Conservation (phyloP, 208 protist genomes). For the Naegleria gruberi region DNA sequence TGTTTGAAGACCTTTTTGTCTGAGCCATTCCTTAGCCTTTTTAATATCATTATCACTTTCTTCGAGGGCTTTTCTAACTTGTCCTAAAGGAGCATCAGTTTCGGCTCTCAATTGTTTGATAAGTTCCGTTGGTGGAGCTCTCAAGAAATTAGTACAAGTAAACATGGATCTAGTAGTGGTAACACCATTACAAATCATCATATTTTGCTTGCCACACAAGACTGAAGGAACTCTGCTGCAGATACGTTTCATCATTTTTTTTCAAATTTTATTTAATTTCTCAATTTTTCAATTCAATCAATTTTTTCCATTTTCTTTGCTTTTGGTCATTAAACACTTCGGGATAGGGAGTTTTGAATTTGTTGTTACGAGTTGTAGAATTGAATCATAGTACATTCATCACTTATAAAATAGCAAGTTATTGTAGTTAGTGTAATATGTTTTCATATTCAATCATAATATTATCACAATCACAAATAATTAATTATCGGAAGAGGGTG, state of each 20-base stretch:
- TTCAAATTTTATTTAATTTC: too few species aligned
- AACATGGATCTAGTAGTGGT: not conserved
- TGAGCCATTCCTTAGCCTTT: conserved; percentile 59
- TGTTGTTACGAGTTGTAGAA: too few species aligned
- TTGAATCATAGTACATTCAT: too few species aligned
- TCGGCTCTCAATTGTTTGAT: conserved; percentile 70
- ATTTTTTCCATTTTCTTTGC: too few species aligned
- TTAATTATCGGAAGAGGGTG: too few species aligned
- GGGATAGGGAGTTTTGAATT: too few species aligned
- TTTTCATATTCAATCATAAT: not conserved
- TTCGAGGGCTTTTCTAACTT: conserved; percentile 67
- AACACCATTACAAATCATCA: not conserved
- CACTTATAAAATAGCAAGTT: too few species aligned
- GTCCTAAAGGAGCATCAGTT: conserved; percentile 72
- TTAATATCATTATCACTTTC: conserved; percentile 62
- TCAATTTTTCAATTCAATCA: too few species aligned
- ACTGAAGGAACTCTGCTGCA: too few species aligned
- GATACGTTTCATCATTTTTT: too few species aligned
- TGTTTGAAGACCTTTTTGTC: conserved; percentile 58
- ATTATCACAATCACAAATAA: not conserved
- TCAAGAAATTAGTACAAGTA: not conserved
- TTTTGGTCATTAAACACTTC: too few species aligned
- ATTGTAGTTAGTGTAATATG: not conserved
- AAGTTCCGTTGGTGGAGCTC: conserved; percentile 51
- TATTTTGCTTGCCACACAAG: too few species aligned